Conservation (phyloP, 805 yeast species). For the Yamadazyma phyllophila region DNA sequence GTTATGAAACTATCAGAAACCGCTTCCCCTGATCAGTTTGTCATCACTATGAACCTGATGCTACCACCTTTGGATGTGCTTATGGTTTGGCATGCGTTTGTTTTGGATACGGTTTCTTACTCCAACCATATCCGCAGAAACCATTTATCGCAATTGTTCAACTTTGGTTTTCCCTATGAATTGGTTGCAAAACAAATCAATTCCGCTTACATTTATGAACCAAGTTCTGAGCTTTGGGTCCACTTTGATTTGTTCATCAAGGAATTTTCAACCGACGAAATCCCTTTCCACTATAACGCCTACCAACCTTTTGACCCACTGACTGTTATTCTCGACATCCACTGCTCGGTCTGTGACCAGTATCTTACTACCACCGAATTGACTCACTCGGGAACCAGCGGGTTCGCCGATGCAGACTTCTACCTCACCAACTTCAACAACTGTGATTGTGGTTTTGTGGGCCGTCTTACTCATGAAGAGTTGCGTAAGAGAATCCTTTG, state of each 20-base stretch:
- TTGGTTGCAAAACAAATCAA: conserved; percentile 9
- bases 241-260: conserved; percentile 2
- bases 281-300: conserved; percentile 4
- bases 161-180: conserved; percentile 19
- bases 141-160: conserved; percentile 15
- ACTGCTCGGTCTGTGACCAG: conserved; percentile 16
- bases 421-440: not conserved
- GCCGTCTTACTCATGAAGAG: conserved; percentile 18
- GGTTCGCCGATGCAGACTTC: conserved; percentile 13
- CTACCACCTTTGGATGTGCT: conserved; percentile 24
- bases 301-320: conserved; percentile 7
- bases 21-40: conserved; percentile 1
- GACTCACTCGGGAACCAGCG: conserved; percentile 5
- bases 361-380: conserved; percentile 9
- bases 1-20: not conserved
- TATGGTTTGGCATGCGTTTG: conserved; percentile 24
- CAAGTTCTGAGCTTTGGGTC: not conserved
- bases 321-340: conserved; percentile 2
- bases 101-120: conserved; percentile 18
- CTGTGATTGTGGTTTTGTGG: conserved; percentile 16
- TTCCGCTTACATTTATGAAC: conserved; percentile 8
- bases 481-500: conserved; percentile 20
- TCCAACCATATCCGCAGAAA: conserved; percentile 17
- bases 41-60: not conserved
- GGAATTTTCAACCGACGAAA: not conserved